Percentiles rank a stretch among this genome's conserved stretches.
Evolutionary conservation across 805 yeast species (phyloP).

Genomic region (Ogataea trehalophila): DNA sequence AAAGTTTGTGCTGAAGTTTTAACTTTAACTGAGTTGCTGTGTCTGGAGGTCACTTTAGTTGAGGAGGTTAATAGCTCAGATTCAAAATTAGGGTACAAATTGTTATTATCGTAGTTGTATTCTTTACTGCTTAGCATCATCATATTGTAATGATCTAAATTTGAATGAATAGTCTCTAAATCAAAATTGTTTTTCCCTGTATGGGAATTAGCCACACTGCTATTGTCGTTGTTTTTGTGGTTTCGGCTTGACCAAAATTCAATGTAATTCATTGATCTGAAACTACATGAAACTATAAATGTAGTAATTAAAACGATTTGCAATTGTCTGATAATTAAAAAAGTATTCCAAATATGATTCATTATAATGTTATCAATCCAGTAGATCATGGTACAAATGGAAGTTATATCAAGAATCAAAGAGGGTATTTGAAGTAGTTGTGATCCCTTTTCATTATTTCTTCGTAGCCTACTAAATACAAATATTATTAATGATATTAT

Average conservation of each 20-base stretch:
- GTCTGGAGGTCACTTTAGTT: slow-evolving; percentile 3
- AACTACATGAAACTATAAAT: slow-evolving; percentile 7
- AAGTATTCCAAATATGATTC: background rate
- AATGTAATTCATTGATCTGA: background rate
- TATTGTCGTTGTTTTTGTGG: too few species aligned
- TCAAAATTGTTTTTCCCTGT: too few species aligned
- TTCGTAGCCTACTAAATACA: background rate
- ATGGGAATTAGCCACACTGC: too few species aligned
- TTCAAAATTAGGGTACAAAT: background rate
- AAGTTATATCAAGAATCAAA: slow-evolving; percentile 2
- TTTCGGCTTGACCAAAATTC: too few species aligned
- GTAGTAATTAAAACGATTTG: slow-evolving; percentile 3
- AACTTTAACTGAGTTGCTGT: slow-evolving; percentile 7
- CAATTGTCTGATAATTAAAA: background rate
- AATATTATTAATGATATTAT: background rate
- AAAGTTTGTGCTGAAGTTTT: slow-evolving; percentile 18
- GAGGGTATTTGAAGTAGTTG: background rate
- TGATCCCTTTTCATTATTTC: background rate
- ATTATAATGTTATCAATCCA: slow-evolving; percentile 10
- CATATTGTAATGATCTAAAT: too few species aligned
- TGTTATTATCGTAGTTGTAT: too few species aligned
- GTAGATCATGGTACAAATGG: slow-evolving; percentile 10
- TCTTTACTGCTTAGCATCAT: too few species aligned
- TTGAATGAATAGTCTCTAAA: too few species aligned
- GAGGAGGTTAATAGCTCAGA: slow-evolving; percentile 4